Evolutionary conservation across 768 basidiomycete genomes (phyloP).

Genomic region (Russula sp.): DNA sequence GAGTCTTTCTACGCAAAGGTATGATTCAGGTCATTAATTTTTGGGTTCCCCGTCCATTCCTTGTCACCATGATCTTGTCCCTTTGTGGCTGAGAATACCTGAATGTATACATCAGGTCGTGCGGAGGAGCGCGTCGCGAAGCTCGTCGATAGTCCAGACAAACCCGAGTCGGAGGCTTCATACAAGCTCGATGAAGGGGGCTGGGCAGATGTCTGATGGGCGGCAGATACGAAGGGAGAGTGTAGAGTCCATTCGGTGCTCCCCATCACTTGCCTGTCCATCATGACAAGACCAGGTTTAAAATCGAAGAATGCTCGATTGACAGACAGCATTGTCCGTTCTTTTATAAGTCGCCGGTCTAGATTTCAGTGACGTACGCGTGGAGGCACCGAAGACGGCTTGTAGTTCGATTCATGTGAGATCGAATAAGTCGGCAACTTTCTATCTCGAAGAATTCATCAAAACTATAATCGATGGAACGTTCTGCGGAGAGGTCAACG

Average conservation of each 20-base stretch:
- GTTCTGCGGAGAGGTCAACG: no score
- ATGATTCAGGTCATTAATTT: neutral
- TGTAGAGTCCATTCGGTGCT: neutral
- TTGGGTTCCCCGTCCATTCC: neutral
- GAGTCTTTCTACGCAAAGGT: slow-evolving; percentile 87
- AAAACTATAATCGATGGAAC: no score
- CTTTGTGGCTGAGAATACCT: neutral
- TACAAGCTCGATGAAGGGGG: slow-evolving; percentile 90
- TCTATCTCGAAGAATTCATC: neutral
- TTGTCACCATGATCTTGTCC: neutral
- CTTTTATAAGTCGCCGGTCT: neutral
- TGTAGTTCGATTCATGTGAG: no score
- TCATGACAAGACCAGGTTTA: neutral
- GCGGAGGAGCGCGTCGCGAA: slow-evolving; percentile 90
- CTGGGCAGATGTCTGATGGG: slow-evolving; percentile 69
- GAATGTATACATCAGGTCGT: slow-evolving; percentile 46
- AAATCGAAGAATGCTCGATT: neutral
- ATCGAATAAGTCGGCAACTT: neutral
- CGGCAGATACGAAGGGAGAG: neutral
- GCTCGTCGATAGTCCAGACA: slow-evolving; percentile 82
- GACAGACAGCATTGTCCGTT: neutral
- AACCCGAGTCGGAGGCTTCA: slow-evolving; percentile 85
- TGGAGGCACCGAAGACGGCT: neutral
- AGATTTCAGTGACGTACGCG: neutral
- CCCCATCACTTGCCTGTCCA: neutral